Evolutionary conservation across 2,329 filamentous ascomycete species (phyloP).

Genomic region (Neofusicoccum cordaticola): DNA sequence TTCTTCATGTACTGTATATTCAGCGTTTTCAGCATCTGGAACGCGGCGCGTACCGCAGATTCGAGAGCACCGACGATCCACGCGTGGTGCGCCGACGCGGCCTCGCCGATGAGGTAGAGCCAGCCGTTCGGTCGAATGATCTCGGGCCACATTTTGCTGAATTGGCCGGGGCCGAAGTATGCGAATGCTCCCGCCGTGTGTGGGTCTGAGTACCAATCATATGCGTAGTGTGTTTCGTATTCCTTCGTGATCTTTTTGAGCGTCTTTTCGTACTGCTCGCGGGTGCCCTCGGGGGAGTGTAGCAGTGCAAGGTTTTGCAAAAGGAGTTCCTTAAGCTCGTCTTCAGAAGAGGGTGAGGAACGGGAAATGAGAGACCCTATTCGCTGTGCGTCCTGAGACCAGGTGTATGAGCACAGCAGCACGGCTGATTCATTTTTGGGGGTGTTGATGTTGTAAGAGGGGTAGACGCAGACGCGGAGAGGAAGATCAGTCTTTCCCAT

Average conservation of each 20-base stretch:
- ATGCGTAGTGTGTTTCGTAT: slow-evolving; percentile 16
- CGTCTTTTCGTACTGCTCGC: background rate
- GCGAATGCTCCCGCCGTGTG: slow-evolving; percentile 40
- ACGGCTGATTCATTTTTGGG: slow-evolving; percentile 26
- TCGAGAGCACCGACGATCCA: slow-evolving; percentile 23
- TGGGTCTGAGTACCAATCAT: slow-evolving; percentile 39
- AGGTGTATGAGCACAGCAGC: slow-evolving; percentile 38
- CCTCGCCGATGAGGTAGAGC: slow-evolving; percentile 21
- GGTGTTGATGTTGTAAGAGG: slow-evolving; percentile 35
- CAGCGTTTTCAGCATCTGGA: slow-evolving; percentile 13
- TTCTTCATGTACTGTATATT: background rate
- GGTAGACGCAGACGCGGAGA: slow-evolving; percentile 36
- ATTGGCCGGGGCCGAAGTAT: slow-evolving; percentile 42
- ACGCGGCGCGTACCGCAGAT: slow-evolving; percentile 17
- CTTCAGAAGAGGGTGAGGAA: slow-evolving; percentile 21
- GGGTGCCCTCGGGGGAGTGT: slow-evolving; percentile 19
- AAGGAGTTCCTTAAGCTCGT: slow-evolving; percentile 27
- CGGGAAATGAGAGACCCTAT: slow-evolving; percentile 28
- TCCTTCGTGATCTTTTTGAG: background rate
- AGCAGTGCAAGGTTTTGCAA: slow-evolving; percentile 30
- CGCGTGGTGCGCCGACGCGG: slow-evolving; percentile 21
- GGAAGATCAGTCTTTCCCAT: slow-evolving; percentile 31
- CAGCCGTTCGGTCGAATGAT: background rate
- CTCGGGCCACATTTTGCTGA: slow-evolving; percentile 22
- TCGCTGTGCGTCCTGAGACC: slow-evolving; percentile 36